Base-by-base conservation (phyloP, 768 basidiomycete species). In the Boletus bicolor region DNA sequence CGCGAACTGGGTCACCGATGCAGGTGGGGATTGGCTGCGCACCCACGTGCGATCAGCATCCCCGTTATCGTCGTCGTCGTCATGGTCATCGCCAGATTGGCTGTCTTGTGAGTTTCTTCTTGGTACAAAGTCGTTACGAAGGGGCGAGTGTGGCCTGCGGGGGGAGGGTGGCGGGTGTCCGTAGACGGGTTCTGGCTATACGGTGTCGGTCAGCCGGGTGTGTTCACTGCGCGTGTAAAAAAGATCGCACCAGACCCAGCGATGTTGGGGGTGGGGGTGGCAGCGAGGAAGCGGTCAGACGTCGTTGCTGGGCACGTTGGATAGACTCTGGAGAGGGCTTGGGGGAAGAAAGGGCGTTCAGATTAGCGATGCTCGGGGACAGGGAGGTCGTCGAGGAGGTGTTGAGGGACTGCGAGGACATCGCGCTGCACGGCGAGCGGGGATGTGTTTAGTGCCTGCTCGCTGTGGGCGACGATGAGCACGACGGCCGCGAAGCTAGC, bases 1-100 rank as follows among this genome's bases (percentile, higher is more conserved):
- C 41, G 89, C 90, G 56, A 91, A 80, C 63, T 85, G 79, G 34
- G 87, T 82, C 11, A 91, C 82, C 15, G 89, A 90, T 1, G 89
- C 82, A 3, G 85, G 72, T 1, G 82, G 81, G 0, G 86, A 81
- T 39, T 76, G 75, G 45, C 70, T 72, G 62, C 76, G 72, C 53
- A 63, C 63, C 64, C 68, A 66, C 26, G 65, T 65, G 54, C 48
- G 54, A 49, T 67, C 36, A 4, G 58, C 58, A 2, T 68, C 56
- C 21, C 72, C 66, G 43, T 64, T 64, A 38, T 75, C 75, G 19
- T 75, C 75, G 21, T 76, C 76, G 15, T 63, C 68, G 43, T 74
- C 73, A 14, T 73, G 72, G 41, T 77, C 79, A 38, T 79, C 77
- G 41, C 70, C 72, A 41, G 71, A 72, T 4, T 74, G 77, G 45